Evolutionary conservation across 129 eudicot species (phyloP).

Genomic region (Lactuca saligna): DNA sequence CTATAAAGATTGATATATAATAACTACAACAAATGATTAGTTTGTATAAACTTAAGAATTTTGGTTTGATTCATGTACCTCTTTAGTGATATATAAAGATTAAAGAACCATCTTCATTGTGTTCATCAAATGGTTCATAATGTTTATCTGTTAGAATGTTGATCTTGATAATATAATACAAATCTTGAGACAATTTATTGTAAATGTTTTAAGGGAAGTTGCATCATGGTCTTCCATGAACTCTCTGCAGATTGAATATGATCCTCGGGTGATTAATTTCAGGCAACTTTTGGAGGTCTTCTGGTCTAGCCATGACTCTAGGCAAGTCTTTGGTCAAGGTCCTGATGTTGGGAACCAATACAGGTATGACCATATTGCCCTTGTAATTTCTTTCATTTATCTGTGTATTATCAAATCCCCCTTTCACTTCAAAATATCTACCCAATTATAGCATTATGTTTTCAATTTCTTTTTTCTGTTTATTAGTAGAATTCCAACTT

Average conservation of each 20-base stretch:
- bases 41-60: background rate
- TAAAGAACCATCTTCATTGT: too few species aligned
- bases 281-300: conserved; percentile 94
- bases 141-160: background rate
- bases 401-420: too few species aligned
- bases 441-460: too few species aligned
- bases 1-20: background rate
- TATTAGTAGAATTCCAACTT: too few species aligned
- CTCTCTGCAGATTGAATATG: conserved; percentile 84
- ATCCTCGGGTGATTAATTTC: conserved; percentile 74
- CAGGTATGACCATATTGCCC: conserved; percentile 43
- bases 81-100: too few species aligned
- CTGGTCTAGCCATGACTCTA: conserved; percentile 92
- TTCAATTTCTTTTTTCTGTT: too few species aligned
- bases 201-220: conserved; percentile 21
- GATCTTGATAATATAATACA: background rate
- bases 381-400: background rate
- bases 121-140: background rate
- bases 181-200: background rate
- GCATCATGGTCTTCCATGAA: conserved; percentile 31
- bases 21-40: background rate
- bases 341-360: conserved; percentile 98
- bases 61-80: background rate
- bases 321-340: conserved; percentile 99
- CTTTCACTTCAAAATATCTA: too few species aligned